Evolutionary conservation across 2,329 filamentous ascomycete genomes (phyloP).

Genomic region (Xylariaceae sp.): DNA sequence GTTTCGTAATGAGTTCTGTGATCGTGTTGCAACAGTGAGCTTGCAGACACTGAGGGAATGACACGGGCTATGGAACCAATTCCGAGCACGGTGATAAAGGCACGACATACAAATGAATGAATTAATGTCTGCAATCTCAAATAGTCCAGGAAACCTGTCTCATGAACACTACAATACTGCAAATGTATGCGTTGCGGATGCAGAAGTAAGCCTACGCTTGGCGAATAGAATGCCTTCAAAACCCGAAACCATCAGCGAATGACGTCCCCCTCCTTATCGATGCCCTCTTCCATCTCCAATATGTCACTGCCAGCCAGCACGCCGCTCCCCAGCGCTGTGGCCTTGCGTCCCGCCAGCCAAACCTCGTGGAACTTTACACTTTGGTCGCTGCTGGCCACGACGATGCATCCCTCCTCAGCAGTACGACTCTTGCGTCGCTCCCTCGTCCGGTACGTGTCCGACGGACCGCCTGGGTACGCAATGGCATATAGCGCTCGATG

Average conservation of each 20-base stretch:
- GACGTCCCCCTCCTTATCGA: conserved; percentile 69
- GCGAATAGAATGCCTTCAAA: not conserved
- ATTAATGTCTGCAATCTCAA: too few species aligned
- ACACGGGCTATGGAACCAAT: too few species aligned
- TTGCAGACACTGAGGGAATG: too few species aligned
- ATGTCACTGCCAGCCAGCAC: conserved; percentile 81
- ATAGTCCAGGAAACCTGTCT: too few species aligned
- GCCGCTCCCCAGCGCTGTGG: conserved; percentile 51
- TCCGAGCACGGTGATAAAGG: too few species aligned
- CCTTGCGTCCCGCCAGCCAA: conserved; percentile 67
- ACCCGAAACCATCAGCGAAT: conserved; percentile 55
- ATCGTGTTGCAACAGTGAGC: too few species aligned
- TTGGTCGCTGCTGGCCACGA: conserved; percentile 88
- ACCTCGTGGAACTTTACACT: conserved; percentile 95
- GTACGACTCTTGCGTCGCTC: conserved; percentile 50
- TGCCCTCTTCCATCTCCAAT: conserved; percentile 75
- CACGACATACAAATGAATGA: too few species aligned
- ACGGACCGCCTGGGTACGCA: conserved; percentile 63
- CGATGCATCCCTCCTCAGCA: conserved; percentile 74
- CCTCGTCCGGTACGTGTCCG: conserved; percentile 45
- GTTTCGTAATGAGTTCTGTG: too few species aligned
- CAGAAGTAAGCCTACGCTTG: not conserved
- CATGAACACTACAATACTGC: too few species aligned
- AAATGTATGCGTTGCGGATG: too few species aligned
- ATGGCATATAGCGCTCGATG: conserved; percentile 85